A percentile compares a stretch with the other conserved stretches of the same genome.
Evolutionary conservation across 805 yeast species (phyloP).

Genomic region (Suhomyces vadensis): DNA sequence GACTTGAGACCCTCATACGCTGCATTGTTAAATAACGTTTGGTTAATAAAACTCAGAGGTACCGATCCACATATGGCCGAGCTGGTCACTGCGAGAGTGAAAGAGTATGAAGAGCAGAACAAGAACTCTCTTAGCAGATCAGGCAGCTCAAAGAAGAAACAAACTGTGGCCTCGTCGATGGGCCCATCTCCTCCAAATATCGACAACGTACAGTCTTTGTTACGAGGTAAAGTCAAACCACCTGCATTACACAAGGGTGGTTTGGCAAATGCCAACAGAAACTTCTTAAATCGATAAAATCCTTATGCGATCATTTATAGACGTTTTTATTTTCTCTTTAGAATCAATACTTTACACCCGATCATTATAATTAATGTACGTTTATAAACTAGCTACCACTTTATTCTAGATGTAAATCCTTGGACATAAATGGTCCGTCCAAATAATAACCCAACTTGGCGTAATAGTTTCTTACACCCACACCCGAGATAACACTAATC

Average conservation of each 20-base stretch:
- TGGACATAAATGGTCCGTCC: slow-evolving; percentile 99
- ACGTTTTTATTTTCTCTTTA: neutral
- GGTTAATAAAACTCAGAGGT: slow-evolving; percentile 62
- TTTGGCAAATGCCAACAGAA: slow-evolving; percentile 19
- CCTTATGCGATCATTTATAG: slow-evolving; percentile 1
- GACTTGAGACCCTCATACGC: slow-evolving; percentile 78
- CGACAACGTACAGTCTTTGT: slow-evolving; percentile 41
- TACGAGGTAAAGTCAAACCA: slow-evolving; percentile 42
- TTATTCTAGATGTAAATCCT: slow-evolving; percentile 19
- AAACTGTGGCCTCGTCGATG: slow-evolving; percentile 5
- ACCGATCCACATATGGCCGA: slow-evolving; percentile 32
- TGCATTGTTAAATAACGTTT: slow-evolving; percentile 74
- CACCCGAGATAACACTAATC: slow-evolving; percentile 94
- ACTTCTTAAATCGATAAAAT: slow-evolving; percentile 7
- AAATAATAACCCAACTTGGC: slow-evolving; percentile 86
- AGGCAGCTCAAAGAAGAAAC: slow-evolving; percentile 15
- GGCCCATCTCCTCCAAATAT: slow-evolving; percentile 14
- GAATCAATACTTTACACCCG: neutral
- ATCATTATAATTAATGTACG: neutral
- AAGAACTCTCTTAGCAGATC: slow-evolving; percentile 26
- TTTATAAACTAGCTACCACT: neutral
- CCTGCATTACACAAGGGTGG: slow-evolving; percentile 49
- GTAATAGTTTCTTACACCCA: slow-evolving; percentile 95
- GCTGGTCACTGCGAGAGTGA: slow-evolving; percentile 26
- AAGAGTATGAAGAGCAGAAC: slow-evolving; percentile 20